phyloP scores from a whole-genome alignment of 1,284 basidiomycete genomes.

The Termitomyces sp. region DNA sequence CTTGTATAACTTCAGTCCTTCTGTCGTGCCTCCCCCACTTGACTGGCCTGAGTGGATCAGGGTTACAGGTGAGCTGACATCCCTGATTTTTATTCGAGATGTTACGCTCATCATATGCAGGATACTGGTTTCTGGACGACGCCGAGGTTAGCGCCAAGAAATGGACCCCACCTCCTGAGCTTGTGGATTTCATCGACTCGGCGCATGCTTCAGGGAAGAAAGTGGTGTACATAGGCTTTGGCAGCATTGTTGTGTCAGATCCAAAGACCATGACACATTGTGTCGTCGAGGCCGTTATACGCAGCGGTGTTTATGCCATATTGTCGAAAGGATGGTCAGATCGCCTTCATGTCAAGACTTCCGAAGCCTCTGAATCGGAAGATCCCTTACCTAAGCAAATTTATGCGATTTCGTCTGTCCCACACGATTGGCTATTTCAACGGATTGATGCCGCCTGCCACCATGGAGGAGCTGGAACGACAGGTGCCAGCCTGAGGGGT shows the following conservation, averaged over 20 bases:
- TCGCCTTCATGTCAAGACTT: slow-evolving; percentile 67
- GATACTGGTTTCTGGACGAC: slow-evolving; percentile 94
- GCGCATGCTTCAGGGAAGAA: slow-evolving; percentile 78
- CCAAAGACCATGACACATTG: slow-evolving; percentile 87
- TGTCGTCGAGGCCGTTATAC: slow-evolving; percentile 83
- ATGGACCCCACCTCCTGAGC: slow-evolving; percentile 80
- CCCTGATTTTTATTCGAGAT: not conserved
- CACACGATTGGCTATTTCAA: slow-evolving; percentile 96
- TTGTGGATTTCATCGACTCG: slow-evolving; percentile 77
- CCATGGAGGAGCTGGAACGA: slow-evolving; percentile 95
- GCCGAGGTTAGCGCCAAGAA: slow-evolving; percentile 82
- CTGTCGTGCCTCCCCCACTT: slow-evolving; percentile 82
- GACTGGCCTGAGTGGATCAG: slow-evolving; percentile 99
- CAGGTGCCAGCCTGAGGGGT: slow-evolving; percentile 90
- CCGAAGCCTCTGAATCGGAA: slow-evolving; percentile 55
- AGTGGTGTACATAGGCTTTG: slow-evolving; percentile 97
- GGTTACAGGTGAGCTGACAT: slow-evolving; percentile 64
- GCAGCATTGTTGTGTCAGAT: slow-evolving; percentile 96
- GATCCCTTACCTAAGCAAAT: slow-evolving; percentile 74
- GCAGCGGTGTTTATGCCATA: slow-evolving; percentile 85
- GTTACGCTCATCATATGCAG: slow-evolving; percentile 33
- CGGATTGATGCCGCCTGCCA: slow-evolving; percentile 94
- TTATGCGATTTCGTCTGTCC: slow-evolving; percentile 81
- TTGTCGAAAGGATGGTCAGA: slow-evolving; percentile 98
- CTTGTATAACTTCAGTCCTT: slow-evolving; percentile 94